Conservation (phyloP, 495 filamentous ascomycete genomes). For the Annulohypoxylon moriforme region DNA sequence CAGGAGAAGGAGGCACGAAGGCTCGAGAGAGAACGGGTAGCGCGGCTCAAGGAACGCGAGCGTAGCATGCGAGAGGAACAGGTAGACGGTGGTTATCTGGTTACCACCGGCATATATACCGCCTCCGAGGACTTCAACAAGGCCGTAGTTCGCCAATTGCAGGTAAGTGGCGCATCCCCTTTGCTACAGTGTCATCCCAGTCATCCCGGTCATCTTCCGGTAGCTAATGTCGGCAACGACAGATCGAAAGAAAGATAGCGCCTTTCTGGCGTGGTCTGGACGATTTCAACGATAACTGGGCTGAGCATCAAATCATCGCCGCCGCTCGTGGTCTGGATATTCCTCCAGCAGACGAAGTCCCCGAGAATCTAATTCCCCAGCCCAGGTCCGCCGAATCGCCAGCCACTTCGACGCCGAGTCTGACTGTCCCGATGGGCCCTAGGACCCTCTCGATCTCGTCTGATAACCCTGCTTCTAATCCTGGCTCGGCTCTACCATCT, state of each 20-base stretch:
- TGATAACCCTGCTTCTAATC: constrained; percentile 64
- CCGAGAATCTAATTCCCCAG: constrained; percentile 71
- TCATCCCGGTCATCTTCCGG: constrained; percentile 14
- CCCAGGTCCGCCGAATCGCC: constrained; percentile 53
- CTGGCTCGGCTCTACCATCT: constrained; percentile 65
- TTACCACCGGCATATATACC: constrained; percentile 93
- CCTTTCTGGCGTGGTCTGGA: constrained; percentile 96
- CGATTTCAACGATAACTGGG: constrained; percentile 89
- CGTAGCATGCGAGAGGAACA: constrained; percentile 92
- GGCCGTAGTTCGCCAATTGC: constrained; percentile 86
- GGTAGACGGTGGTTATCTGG: constrained; percentile 93
- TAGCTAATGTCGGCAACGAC: constrained; percentile 39
- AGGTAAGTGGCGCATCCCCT: constrained; percentile 67
- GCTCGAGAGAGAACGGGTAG: constrained; percentile 80
- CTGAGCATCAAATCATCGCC: constrained; percentile 91
- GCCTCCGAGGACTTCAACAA: constrained; percentile 95
- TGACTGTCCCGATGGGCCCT: constrained; percentile 80
- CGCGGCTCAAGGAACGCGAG: constrained; percentile 83
- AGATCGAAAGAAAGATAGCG: constrained; percentile 93
- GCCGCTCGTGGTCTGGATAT: constrained; percentile 87
- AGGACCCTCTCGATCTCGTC: constrained; percentile 81
- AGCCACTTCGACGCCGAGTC: constrained; percentile 52
- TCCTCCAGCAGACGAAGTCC: constrained; percentile 83
- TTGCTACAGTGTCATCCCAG: neutral
- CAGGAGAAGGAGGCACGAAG: constrained; percentile 90